Percentiles rank a stretch among this genome's conserved stretches.
phyloP scores from a whole-genome alignment of 495 filamentous ascomycete genomes.

The Penicillium soppii region DNA sequence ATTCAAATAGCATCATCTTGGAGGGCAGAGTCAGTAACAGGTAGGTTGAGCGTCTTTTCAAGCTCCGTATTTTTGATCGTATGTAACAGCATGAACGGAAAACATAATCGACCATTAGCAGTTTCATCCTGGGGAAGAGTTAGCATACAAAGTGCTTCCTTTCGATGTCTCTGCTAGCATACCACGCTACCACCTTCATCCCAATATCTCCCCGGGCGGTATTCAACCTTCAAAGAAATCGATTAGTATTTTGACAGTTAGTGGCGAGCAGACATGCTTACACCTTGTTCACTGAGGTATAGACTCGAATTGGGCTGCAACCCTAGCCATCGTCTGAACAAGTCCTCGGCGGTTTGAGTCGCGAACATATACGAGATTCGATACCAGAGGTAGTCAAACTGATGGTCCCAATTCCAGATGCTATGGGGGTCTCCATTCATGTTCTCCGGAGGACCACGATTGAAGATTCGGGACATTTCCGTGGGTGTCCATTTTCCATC shows the following conservation, averaged over 20 bases:
- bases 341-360: conserved; percentile 3
- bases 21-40: conserved; percentile 1
- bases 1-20: not conserved
- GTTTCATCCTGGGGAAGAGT: not conserved
- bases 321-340: not conserved
- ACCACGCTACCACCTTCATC: conserved; percentile 3
- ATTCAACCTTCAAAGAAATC: not conserved
- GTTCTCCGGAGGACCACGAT: conserved; percentile 38
- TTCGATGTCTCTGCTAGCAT: not conserved
- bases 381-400: conserved; percentile 4
- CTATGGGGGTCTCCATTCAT: conserved; percentile 8
- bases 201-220: conserved; percentile 3
- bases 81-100: conserved; percentile 2
- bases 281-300: not conserved
- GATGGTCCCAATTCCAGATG: conserved; percentile 17
- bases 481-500: conserved; percentile 50
- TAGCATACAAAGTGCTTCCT: not conserved
- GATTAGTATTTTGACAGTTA: not conserved
- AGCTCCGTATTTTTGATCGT: not conserved
- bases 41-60: not conserved
- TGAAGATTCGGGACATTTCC: conserved; percentile 57
- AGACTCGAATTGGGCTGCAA: not conserved
- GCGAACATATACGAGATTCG: conserved; percentile 6
- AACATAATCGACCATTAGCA: not conserved
- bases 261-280: not conserved